phyloP scores from a whole-genome alignment of 768 basidiomycete species.

The Lepiota subincarnata region DNA sequence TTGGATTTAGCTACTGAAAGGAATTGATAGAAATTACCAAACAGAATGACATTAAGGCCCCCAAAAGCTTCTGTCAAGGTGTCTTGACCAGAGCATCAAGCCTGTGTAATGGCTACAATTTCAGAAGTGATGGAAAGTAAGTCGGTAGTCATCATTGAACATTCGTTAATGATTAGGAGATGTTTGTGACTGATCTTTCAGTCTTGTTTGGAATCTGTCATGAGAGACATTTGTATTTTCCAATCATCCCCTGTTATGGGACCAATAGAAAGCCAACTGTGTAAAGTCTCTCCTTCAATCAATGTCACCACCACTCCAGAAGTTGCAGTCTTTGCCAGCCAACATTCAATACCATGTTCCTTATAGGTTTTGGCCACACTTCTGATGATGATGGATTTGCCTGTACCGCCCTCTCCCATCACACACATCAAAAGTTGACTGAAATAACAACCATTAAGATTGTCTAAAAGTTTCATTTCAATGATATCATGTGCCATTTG shows the following conservation, averaged over 20 bases:
- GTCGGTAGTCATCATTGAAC: slow-evolving; percentile 32
- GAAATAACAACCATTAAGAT: slow-evolving; percentile 1
- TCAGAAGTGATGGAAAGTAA: slow-evolving; percentile 19
- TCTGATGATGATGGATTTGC: slow-evolving; percentile 39
- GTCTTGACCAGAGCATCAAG: neutral
- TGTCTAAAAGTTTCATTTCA: too few relatives aligned
- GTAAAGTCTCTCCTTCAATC: slow-evolving; percentile 32
- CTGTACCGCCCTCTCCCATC: slow-evolving; percentile 38
- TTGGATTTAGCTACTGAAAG: too few relatives aligned
- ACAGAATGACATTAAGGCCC: too few relatives aligned
- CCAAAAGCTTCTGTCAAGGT: slow-evolving; percentile 24
- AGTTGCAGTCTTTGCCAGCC: slow-evolving; percentile 32
- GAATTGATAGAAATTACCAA: too few relatives aligned
- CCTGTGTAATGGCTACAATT: slow-evolving; percentile 14
- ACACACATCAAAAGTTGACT: slow-evolving; percentile 32
- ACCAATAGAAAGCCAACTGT: slow-evolving; percentile 13
- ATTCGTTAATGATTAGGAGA: slow-evolving; percentile 34
- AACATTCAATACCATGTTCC: neutral
- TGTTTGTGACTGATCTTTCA: slow-evolving; percentile 13
- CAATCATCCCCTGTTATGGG: neutral
- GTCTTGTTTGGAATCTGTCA: slow-evolving; percentile 17
- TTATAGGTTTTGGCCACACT: slow-evolving; percentile 32
- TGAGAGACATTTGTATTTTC: neutral
- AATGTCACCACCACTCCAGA: slow-evolving; percentile 38
- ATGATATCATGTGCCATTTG: too few relatives aligned